Conservation (phyloP, 208 protist species). For the Trypanosoma conorhini region DNA sequence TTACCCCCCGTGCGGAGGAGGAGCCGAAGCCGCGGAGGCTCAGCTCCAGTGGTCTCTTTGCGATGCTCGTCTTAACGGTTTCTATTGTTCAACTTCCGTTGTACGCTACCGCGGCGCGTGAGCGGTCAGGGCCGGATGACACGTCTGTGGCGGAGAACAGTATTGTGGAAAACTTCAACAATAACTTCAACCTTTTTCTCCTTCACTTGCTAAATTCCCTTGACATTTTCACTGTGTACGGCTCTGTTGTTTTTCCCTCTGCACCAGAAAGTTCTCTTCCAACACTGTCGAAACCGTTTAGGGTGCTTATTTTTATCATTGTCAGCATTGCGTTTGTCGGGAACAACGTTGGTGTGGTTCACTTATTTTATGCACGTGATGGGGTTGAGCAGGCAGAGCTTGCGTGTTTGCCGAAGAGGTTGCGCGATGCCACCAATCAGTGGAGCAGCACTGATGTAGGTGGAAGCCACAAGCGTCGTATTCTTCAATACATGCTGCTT, state of each 20-base stretch:
- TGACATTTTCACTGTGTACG: slow-evolving; percentile 28
- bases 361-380: slow-evolving; percentile 26
- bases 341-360: slow-evolving; percentile 26
- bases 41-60: slow-evolving; percentile 9
- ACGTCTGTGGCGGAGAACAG: not conserved
- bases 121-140: not conserved
- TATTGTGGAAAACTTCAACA: slow-evolving; percentile 27
- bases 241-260: not conserved
- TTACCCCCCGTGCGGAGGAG: not conserved
- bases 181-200: slow-evolving; percentile 30
- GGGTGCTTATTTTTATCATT: slow-evolving; percentile 18
- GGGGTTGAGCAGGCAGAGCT: slow-evolving; percentile 23
- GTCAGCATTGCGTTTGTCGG: slow-evolving; percentile 20
- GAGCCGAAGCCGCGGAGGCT: not conserved
- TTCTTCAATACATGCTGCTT: slow-evolving; percentile 32
- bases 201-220: slow-evolving; percentile 28
- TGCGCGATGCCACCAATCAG: slow-evolving; percentile 21
- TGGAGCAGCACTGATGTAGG: slow-evolving; percentile 15
- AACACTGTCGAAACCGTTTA: slow-evolving; percentile 16
- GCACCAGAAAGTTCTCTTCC: not conserved
- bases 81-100: slow-evolving; percentile 29
- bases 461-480: slow-evolving; percentile 28
- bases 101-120: slow-evolving; percentile 14
- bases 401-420: slow-evolving; percentile 15
- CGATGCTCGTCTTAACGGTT: slow-evolving; percentile 20